Base-by-base conservation (phyloP, 1,284 basidiomycete species). In the Grifola frondosa region DNA sequence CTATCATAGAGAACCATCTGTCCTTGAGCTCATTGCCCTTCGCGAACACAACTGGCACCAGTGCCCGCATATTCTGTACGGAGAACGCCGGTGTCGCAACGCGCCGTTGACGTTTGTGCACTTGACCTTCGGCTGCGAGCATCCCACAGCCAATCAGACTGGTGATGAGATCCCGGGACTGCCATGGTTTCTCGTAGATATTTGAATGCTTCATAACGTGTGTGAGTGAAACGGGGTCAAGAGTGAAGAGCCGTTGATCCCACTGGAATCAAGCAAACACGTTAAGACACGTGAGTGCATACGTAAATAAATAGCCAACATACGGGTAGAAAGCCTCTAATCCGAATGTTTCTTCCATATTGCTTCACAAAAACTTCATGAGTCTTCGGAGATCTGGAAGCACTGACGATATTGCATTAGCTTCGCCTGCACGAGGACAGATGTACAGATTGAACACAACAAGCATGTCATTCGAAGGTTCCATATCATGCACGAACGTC, bases 111-210 rank as follows among this genome's bases (percentile, higher is more conserved):
- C 84, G 81, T 54, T 77, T 86, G 64, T 89, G 85, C 16, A 80
- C 68, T 23, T 74, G 68, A 1, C 88, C 88, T 60, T 91, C 88
- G 1, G 86, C 80, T 16, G 84, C 77, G 23, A 90, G 75, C 77
- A 90, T 80, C 3, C 88, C 87, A 49, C 78, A 77, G 0, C 88
- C 88, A 51, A 91, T 87, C 46, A 91, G 73, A 47, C 71, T 69
- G n/a, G 79, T 76, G 29, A 91, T 88, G 38, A 89, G 61, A 28
- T 72, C 69, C 28, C 87, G 78, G 3, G 88, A 86, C 53, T 83
- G 81, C 81, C 80, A 85, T 12, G 88, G 88, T 54, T 91, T 91
- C 62, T 89, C 81, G 58, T 90, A 91, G 21, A 80, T 69, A 13
- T 71, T 71, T 0, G 77, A 73, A 46, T 87, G 73, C 60, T 86